Percentiles rank a stretch among this genome's conserved stretches.
Conservation (phyloP, 257 asterid genomes). For the Gardenia jasminoides region DNA sequence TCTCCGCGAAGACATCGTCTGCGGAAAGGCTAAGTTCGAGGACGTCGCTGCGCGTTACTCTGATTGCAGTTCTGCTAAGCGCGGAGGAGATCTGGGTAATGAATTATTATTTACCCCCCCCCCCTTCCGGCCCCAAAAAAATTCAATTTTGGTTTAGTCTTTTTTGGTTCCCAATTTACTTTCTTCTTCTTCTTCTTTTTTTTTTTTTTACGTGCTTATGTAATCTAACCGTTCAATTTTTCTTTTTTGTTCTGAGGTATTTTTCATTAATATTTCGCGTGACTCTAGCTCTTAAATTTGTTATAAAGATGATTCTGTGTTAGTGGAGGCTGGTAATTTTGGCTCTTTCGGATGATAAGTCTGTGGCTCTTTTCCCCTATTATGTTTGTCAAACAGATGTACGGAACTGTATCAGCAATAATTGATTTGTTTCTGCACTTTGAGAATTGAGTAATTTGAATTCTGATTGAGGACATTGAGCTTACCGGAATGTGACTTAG, state of each 20-base stretch:
- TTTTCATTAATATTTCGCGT: not conserved
- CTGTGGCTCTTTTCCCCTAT: not conserved
- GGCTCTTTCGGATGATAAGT: not conserved
- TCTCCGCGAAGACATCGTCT: slow-evolving; percentile 59
- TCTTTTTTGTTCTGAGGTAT: not conserved
- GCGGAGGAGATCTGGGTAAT: slow-evolving; percentile 97
- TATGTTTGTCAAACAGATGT: not conserved
- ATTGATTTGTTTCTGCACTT: not conserved
- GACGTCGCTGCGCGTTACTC: slow-evolving; percentile 71
- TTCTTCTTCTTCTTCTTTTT: too few species aligned
- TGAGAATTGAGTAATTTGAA: not conserved
- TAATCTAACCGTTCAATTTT: not conserved
- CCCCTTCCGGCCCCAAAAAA: too few species aligned
- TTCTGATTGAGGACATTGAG: not conserved
- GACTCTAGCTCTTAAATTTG: not conserved
- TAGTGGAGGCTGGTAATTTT: not conserved
- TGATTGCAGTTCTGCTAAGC: slow-evolving; percentile 93
- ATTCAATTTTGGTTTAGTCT: not conserved
- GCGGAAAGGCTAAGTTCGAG: slow-evolving; percentile 67
- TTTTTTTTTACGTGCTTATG: not conserved
- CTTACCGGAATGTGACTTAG: not conserved
- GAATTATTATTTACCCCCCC: too few species aligned
- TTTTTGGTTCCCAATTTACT: not conserved
- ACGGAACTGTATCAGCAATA: not conserved
- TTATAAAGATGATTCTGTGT: not conserved